Conservation (phyloP, 78 protist species). For the Isochrysis galbana region DNA sequence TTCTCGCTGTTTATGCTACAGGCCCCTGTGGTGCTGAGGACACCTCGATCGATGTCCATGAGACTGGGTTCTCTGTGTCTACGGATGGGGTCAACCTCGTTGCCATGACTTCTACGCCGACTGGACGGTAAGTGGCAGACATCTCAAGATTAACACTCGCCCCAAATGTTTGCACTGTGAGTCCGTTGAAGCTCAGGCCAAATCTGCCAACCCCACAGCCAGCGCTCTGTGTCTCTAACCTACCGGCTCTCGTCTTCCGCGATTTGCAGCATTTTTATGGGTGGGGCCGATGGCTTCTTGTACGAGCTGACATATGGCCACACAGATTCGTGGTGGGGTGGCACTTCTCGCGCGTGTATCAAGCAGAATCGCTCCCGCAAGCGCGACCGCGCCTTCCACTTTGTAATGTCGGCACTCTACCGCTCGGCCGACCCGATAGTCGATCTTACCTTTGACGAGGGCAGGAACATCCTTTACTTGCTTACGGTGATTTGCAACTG, state of each 20-base stretch:
- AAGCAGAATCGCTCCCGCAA: not conserved
- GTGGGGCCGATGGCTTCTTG: constrained; percentile 42
- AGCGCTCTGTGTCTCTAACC: no score
- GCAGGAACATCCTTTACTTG: constrained; percentile 14
- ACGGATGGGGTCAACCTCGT: constrained; percentile 30
- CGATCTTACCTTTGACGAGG: not conserved
- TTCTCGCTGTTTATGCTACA: constrained; percentile 15
- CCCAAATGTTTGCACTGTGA: no score
- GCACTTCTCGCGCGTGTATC: no score
- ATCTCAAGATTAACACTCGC: no score
- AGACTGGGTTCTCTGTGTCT: not conserved
- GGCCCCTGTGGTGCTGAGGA: not conserved
- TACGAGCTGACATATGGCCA: constrained; percentile 16
- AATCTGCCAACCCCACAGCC: no score
- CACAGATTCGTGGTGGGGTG: not conserved
- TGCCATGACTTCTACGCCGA: not conserved
- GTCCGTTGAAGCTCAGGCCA: no score
- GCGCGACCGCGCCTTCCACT: not conserved
- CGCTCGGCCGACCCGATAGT: not conserved
- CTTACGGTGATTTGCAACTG: constrained; percentile 4
- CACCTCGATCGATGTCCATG: not conserved
- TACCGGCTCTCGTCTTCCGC: no score
- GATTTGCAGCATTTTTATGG: constrained; percentile 26
- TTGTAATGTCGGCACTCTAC: not conserved
- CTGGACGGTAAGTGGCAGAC: no score